Base-by-base conservation (phyloP, 345 rosid species). In the Melaleuca quinquenervia region DNA sequence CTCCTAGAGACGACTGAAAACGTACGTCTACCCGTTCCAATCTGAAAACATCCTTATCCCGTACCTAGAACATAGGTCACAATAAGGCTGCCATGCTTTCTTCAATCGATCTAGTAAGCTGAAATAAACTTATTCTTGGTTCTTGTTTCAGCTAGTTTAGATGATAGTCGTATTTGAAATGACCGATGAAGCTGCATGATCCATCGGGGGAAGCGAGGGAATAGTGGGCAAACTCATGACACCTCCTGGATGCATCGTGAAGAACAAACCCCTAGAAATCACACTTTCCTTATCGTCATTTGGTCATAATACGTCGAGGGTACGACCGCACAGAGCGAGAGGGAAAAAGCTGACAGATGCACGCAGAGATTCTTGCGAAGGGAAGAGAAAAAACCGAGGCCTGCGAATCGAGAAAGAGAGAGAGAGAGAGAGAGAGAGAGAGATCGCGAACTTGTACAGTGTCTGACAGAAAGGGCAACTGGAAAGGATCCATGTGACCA, bases 291-390 rank as follows among this genome's bases (percentile, higher is more conserved):
- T 82, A 86, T 86, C 84, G 91, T 91, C 89, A 91, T 93, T 90
- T 90, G 92, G 90, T 90, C 85, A 91, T 88, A 87, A 92, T 89
- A 84, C 55, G 90, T 86, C 87, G 85, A 90, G 53, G 10, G 91
- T 90, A 89, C 91, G 83, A 85, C 26, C 74, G 36, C 50, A 85
- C 13, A 70, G 48, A 70, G 48, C 11, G 75, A 55, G 88, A 86
- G 82, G 82, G 36, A 50, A 26, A 85, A 54, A 55, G 83, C 64
- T 49, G 87, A 83, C 87, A 75, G 56, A 86, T 82, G 82, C 82
- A 9, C 22, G 89, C 90, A 89, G 87, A 88, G 91, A 89, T 91
- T 91, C 94, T 91, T 82, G 84, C 88, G 62, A 50, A 87, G 50
- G 50, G 26, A 11, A 48, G 55, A 48, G 27, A 70, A 70, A 70